phyloP scores from a whole-genome alignment of 257 asterid genomes.

The Lantana camara region DNA sequence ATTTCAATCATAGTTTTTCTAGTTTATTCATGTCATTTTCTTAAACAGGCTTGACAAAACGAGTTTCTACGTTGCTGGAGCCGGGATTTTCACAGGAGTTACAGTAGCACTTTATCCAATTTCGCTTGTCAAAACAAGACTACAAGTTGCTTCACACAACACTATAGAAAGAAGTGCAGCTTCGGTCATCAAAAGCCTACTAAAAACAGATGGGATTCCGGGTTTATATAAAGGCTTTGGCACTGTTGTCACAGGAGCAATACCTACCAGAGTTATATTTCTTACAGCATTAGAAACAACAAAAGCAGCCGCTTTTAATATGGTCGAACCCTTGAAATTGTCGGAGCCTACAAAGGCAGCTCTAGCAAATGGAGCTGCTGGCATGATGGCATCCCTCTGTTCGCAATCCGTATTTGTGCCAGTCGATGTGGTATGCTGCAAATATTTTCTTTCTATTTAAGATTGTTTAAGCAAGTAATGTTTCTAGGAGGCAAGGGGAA shows the following conservation, averaged over 20 bases:
- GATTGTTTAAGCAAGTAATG: slow-evolving; percentile 52
- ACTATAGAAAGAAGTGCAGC: slow-evolving; percentile 68
- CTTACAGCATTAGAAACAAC: slow-evolving; percentile 89
- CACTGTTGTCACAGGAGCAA: slow-evolving; percentile 81
- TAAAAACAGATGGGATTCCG: slow-evolving; percentile 74
- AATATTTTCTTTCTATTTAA: slow-evolving; percentile 29
- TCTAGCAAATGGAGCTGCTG: slow-evolving; percentile 85
- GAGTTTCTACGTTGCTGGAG: slow-evolving; percentile 82
- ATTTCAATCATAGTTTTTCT: not conserved
- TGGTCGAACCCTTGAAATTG: slow-evolving; percentile 70
- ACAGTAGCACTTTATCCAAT: slow-evolving; percentile 88
- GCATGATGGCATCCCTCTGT: slow-evolving; percentile 86
- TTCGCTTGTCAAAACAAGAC: slow-evolving; percentile 88
- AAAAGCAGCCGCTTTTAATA: slow-evolving; percentile 67
- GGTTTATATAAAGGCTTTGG: slow-evolving; percentile 92
- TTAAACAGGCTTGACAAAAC: slow-evolving; percentile 79
- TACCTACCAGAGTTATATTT: slow-evolving; percentile 87
- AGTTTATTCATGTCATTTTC: slow-evolving; percentile 22
- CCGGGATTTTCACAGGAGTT: slow-evolving; percentile 84
- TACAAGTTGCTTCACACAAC: slow-evolving; percentile 72
- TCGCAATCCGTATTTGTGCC: slow-evolving; percentile 90
- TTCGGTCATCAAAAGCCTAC: slow-evolving; percentile 70
- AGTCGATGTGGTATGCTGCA: slow-evolving; percentile 80
- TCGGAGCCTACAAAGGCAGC: slow-evolving; percentile 93
- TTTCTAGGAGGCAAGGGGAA: slow-evolving; percentile 47